phyloP scores from a whole-genome alignment of 2,329 filamentous ascomycete species.

The Ceratocystis smalleyi region DNA sequence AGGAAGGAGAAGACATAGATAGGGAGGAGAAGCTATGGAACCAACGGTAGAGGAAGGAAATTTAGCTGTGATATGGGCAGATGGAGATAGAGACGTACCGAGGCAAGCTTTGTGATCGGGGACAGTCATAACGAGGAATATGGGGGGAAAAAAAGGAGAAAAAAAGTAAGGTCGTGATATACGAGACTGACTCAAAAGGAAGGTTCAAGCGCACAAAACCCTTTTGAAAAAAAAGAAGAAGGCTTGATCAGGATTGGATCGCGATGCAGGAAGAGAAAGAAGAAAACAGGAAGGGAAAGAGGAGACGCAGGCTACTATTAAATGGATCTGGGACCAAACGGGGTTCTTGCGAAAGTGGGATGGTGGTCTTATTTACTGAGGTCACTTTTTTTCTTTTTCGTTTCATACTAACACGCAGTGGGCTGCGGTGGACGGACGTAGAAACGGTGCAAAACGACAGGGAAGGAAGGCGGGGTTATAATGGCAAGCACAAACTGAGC shows the following conservation, averaged over 20 bases:
- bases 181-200: constrained; percentile 13
- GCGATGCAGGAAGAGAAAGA: constrained; percentile 10
- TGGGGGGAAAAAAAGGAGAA: constrained; percentile 13
- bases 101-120: constrained; percentile 46
- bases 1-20: constrained; percentile 26
- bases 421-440: constrained; percentile 2
- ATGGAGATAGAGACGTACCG: constrained; percentile 34
- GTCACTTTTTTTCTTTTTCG: not conserved
- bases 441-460: not conserved
- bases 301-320: constrained; percentile 5
- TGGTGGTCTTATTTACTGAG: constrained; percentile 10
- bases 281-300: constrained; percentile 10
- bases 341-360: constrained; percentile 4
- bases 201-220: constrained; percentile 16
- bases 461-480: constrained; percentile 1
- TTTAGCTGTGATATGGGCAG: constrained; percentile 20
- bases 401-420: not conserved
- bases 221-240: constrained; percentile 7
- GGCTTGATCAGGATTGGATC: constrained; percentile 11
- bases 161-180: not conserved
- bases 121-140: constrained; percentile 31
- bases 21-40: too few species aligned
- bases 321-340: constrained; percentile 14
- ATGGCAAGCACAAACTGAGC: not conserved
- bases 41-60: not conserved